phyloP scores from a whole-genome alignment of 2,329 filamentous ascomycete genomes.

The Diaporthe citri region DNA sequence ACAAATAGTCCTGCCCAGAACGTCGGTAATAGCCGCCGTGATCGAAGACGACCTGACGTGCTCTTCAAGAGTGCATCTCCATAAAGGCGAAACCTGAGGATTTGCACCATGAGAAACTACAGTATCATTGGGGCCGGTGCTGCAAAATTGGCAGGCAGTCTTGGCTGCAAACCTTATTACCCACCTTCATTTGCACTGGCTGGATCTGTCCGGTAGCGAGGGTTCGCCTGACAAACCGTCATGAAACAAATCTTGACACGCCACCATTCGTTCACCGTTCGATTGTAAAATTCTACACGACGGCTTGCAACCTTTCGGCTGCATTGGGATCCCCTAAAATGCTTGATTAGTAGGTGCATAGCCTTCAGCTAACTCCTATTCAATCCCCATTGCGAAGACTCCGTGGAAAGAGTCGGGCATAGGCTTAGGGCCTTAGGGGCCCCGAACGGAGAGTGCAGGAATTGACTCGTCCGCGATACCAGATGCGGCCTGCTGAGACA shows the following conservation, averaged over 20 bases:
- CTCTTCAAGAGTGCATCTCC: neutral
- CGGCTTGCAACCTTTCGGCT: neutral
- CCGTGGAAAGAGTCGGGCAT: neutral
- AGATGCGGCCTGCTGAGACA: slow-evolving; percentile 27
- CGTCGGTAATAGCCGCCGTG: slow-evolving; percentile 3
- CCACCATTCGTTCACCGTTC: neutral
- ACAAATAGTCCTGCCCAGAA: slow-evolving; percentile 17
- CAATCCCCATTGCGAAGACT: neutral
- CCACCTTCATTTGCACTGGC: slow-evolving; percentile 17
- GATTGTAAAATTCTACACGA: neutral
- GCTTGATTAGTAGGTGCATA: neutral
- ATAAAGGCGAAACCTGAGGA: slow-evolving; percentile 6
- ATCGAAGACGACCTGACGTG: neutral
- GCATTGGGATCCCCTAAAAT: neutral
- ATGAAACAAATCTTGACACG: slow-evolving; percentile 25
- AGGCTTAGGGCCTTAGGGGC: neutral
- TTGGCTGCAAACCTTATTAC: slow-evolving; percentile 24
- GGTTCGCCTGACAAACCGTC: neutral
- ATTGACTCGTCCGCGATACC: slow-evolving; percentile 23
- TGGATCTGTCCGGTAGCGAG: neutral
- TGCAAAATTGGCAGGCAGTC: slow-evolving; percentile 11
- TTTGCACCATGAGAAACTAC: neutral
- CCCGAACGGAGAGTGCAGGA: neutral
- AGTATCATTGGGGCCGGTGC: neutral
- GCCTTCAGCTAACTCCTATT: neutral